Conservation (phyloP, 306 rosid genomes). For the Citrullus colocynthis region DNA sequence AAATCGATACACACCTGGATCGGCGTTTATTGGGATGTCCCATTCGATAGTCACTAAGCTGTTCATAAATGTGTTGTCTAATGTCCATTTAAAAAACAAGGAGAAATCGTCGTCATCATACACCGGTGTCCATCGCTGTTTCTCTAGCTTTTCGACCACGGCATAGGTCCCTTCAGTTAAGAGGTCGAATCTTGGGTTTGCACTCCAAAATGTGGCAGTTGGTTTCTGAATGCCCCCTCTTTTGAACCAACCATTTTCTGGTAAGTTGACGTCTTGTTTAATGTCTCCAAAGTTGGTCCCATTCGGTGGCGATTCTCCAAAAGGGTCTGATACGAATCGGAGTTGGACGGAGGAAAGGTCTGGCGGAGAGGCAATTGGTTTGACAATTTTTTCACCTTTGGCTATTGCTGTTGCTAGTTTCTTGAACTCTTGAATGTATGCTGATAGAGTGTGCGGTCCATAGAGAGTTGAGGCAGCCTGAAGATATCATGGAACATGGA, state of each 20-base stretch:
- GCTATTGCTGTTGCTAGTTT: constrained; percentile 66
- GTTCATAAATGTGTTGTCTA: constrained; percentile 23
- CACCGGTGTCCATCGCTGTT: constrained; percentile 35
- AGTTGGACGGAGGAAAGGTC: constrained; percentile 49
- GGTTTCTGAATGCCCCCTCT: constrained; percentile 37
- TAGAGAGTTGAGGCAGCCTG: constrained; percentile 85
- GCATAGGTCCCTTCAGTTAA: constrained; percentile 77
- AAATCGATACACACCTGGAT: constrained; percentile 47
- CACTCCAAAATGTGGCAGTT: constrained; percentile 61
- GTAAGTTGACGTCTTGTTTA: constrained; percentile 42
- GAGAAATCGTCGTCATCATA: constrained; percentile 68
- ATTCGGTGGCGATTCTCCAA: constrained; percentile 33
- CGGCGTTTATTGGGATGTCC: constrained; percentile 44
- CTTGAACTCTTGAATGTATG: constrained; percentile 73
- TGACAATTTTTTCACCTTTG: constrained; percentile 21
- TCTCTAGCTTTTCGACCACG: constrained; percentile 49
- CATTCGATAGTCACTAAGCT: constrained; percentile 51
- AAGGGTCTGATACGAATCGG: constrained; percentile 20
- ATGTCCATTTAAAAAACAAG: constrained; percentile 51
- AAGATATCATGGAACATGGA: background rate
- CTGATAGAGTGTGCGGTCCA: constrained; percentile 81
- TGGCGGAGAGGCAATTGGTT: constrained; percentile 43
- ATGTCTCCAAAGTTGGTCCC: constrained; percentile 52
- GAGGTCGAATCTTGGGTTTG: constrained; percentile 61
- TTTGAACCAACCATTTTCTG: constrained; percentile 35